Percentiles rank a stretch among this genome's conserved stretches.
Conservation (phyloP, 2,329 filamentous ascomycete species). For the Monosporascus ibericus region DNA sequence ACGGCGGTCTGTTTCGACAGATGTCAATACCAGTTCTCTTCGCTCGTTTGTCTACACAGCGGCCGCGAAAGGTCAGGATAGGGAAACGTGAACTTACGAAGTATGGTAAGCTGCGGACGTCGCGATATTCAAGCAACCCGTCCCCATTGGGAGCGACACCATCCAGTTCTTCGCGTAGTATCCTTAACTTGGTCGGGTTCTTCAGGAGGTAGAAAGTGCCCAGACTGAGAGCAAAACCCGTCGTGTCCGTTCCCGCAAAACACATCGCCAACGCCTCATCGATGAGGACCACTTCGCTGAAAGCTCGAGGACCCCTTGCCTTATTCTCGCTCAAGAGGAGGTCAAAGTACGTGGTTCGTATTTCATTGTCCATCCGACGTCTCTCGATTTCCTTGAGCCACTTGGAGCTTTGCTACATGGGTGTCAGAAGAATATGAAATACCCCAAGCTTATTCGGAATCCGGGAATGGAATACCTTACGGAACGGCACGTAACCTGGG, state of each 20-base stretch:
- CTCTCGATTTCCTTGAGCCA: slow-evolving; percentile 6
- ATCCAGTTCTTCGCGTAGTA: not conserved
- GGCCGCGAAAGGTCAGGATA: too few species aligned
- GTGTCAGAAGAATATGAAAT: too few species aligned
- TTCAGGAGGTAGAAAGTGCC: not conserved
- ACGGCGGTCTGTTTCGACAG: not conserved
- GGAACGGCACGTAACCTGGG: slow-evolving; percentile 8
- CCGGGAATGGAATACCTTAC: slow-evolving; percentile 1
- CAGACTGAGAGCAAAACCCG: not conserved
- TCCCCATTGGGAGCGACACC: not conserved
- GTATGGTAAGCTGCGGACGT: not conserved
- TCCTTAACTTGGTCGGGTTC: not conserved
- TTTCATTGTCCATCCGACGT: slow-evolving; percentile 1
- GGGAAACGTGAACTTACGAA: not conserved
- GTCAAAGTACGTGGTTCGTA: slow-evolving; percentile 7
- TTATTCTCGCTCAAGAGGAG: slow-evolving; percentile 3
- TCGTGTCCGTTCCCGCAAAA: not conserved
- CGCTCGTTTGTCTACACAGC: too few species aligned
- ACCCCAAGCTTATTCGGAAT: not conserved
- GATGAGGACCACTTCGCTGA: not conserved
- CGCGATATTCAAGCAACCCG: not conserved
- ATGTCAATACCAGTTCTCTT: not conserved
- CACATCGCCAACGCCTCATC: not conserved
- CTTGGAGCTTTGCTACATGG: slow-evolving; percentile 3
- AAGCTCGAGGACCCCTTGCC: not conserved